Evolutionary conservation across 306 rosid genomes (phyloP).

Genomic region (Senna tora): DNA sequence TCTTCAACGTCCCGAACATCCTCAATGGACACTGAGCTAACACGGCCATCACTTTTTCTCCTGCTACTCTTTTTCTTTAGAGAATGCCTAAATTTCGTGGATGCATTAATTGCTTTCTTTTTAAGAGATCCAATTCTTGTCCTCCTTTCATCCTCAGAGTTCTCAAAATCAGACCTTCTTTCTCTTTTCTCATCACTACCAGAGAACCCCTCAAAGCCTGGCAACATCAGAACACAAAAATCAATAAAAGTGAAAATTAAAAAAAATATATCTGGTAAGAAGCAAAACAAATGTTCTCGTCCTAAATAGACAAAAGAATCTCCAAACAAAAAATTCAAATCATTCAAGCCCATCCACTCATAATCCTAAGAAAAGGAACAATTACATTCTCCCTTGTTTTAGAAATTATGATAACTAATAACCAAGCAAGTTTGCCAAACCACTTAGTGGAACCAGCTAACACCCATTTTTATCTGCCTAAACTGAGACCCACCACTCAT

Average conservation of each 20-base stretch:
- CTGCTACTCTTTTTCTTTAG: constrained; percentile 86
- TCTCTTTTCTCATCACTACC: constrained; percentile 93
- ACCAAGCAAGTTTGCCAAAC: neutral
- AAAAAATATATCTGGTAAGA: too few relatives aligned
- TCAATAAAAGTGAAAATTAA: neutral
- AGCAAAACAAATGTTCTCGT: neutral
- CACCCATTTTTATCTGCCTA: neutral
- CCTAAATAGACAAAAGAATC: neutral
- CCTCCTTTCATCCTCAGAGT: constrained; percentile 96
- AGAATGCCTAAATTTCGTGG: constrained; percentile 85
- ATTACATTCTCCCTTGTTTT: neutral
- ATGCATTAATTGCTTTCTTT: constrained; percentile 92
- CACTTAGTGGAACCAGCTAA: neutral
- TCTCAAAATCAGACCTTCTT: constrained; percentile 91
- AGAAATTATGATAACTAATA: neutral
- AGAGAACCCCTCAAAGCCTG: constrained; percentile 95
- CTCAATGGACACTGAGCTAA: constrained; percentile 94
- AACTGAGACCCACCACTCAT: neutral
- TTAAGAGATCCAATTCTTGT: constrained; percentile 89
- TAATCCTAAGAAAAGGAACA: neutral
- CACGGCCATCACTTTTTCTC: constrained; percentile 92
- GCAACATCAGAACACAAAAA: constrained; percentile 18
- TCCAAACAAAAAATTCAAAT: neutral
- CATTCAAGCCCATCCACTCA: neutral
- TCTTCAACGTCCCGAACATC: constrained; percentile 92